phyloP scores from a whole-genome alignment of 2,329 filamentous ascomycete genomes.

The Pseudogymnoascus sp. region DNA sequence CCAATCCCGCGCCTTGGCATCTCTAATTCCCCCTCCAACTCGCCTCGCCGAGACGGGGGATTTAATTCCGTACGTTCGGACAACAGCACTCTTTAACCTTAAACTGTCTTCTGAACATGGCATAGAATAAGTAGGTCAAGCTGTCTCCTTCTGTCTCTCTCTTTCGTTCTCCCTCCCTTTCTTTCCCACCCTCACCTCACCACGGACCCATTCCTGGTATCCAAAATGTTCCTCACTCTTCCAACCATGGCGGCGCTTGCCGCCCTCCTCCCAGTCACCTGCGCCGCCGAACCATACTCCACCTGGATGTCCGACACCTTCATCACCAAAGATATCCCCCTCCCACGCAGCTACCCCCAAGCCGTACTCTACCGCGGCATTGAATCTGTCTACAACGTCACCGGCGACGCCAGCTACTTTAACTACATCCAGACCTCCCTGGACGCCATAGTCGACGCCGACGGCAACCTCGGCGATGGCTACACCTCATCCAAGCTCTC shows the following conservation, averaged over 20 bases:
- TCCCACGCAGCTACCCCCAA: slow-evolving; percentile 38
- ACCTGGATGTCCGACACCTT: slow-evolving; percentile 39
- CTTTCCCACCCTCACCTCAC: not conserved
- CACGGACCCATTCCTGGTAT: not conserved
- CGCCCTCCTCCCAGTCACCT: not conserved
- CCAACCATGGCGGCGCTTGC: not conserved
- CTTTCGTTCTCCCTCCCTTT: not conserved
- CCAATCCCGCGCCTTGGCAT: not conserved
- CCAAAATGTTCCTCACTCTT: not conserved
- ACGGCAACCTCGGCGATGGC: slow-evolving; percentile 38
- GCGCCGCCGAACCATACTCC: not conserved
- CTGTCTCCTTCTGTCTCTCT: not conserved
- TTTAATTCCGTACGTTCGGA: not conserved
- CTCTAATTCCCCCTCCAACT: not conserved
- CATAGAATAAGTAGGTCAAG: not conserved
- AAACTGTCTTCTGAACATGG: not conserved
- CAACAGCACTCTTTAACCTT: too few relatives aligned
- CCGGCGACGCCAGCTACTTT: slow-evolving; percentile 36
- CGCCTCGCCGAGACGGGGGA: not conserved
- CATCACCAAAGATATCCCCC: slow-evolving; percentile 33
- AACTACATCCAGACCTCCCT: slow-evolving; percentile 40
- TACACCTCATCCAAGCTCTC: slow-evolving; percentile 43
- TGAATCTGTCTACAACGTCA: slow-evolving; percentile 38
- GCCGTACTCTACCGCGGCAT: slow-evolving; percentile 41
- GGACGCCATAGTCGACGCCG: slow-evolving; percentile 38